A percentile compares a stretch with the other conserved stretches of the same genome.
These are phyloP conservation scores for Zangia roseola DNA, from an alignment of 768 basidiomycete genomes.

Conservation along the genomic window DNA sequence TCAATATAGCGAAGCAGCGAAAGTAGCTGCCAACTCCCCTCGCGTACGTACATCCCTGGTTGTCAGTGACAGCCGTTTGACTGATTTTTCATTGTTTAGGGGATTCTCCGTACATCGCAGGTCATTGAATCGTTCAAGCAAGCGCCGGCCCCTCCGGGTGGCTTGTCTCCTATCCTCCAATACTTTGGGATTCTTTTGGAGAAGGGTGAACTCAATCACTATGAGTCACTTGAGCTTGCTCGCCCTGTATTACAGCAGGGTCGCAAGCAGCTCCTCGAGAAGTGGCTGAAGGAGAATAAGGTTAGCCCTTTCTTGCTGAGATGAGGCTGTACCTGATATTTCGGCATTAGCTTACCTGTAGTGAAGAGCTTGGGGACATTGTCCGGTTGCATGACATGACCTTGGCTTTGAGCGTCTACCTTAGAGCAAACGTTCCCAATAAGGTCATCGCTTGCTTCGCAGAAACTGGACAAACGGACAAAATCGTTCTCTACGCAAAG, in stretches of 20 bases:
- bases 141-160: conserved; percentile 87
- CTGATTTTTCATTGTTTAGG: conserved; percentile 43
- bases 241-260: conserved; percentile 95
- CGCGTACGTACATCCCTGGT: conserved; percentile 48
- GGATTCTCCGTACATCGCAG: conserved; percentile 90
- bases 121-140: conserved; percentile 98
- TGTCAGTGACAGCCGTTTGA: not conserved
- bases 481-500: conserved; percentile 96
- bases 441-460: conserved; percentile 99
- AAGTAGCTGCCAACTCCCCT: conserved; percentile 96
- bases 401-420: conserved; percentile 93
- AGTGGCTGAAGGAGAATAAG: conserved; percentile 99
- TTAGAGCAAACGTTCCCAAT: conserved; percentile 96
- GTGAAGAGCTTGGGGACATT: conserved; percentile 97
- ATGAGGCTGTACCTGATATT: conserved; percentile 12
- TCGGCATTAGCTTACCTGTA: conserved; percentile 80
- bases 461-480: conserved; percentile 97
- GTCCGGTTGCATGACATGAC: conserved; percentile 96
- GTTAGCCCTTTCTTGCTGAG: conserved; percentile 35
- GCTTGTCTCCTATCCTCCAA: conserved; percentile 92
- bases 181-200: conserved; percentile 99
- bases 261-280: conserved; percentile 94
- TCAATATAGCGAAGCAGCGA: conserved; percentile 92
- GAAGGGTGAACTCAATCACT: conserved; percentile 96
- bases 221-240: conserved; percentile 93